These are phyloP conservation scores for Aspergillus proliferans DNA, from an alignment of 2,329 filamentous ascomycete species.

Conservation along the genomic window DNA sequence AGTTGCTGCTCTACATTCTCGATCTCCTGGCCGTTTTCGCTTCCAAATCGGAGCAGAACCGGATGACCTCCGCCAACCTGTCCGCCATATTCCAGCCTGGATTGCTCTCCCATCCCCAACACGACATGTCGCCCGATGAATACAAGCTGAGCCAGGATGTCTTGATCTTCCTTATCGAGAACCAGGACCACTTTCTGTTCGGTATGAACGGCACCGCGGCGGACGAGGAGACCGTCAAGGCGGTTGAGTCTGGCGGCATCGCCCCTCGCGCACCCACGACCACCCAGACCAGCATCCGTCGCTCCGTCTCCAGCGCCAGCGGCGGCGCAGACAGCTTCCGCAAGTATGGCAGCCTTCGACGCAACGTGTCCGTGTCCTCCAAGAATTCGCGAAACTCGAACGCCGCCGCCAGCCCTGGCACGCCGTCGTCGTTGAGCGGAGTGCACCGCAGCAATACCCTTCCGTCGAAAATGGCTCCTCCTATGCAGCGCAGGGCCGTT, in stretches of 20 bases:
- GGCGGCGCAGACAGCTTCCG: conserved; percentile 81
- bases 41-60: conserved; percentile 91
- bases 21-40: conserved; percentile 95
- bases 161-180: conserved; percentile 94
- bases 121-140: conserved; percentile 92
- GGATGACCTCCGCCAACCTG: conserved; percentile 92
- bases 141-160: conserved; percentile 96
- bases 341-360: conserved; percentile 67
- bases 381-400: conserved; percentile 71
- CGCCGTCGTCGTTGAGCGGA: conserved; percentile 52
- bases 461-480: conserved; percentile 81
- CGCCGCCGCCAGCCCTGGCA: conserved; percentile 61
- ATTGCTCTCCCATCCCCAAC: conserved; percentile 84
- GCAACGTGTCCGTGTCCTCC: conserved; percentile 92
- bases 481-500: conserved; percentile 35
- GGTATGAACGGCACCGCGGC: conserved; percentile 98
- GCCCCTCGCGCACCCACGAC: conserved; percentile 37
- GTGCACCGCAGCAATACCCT: conserved; percentile 84
- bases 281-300: conserved; percentile 52
- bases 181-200: conserved; percentile 96
- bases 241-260: conserved; percentile 60
- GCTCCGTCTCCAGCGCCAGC: conserved; percentile 82
- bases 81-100: conserved; percentile 97
- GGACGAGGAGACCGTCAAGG: conserved; percentile 68
- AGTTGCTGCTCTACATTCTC: conserved; percentile 89